These are phyloP conservation scores for Syzygium aromaticum DNA, from an alignment of 345 rosid species.

Conservation along the genomic window DNA sequence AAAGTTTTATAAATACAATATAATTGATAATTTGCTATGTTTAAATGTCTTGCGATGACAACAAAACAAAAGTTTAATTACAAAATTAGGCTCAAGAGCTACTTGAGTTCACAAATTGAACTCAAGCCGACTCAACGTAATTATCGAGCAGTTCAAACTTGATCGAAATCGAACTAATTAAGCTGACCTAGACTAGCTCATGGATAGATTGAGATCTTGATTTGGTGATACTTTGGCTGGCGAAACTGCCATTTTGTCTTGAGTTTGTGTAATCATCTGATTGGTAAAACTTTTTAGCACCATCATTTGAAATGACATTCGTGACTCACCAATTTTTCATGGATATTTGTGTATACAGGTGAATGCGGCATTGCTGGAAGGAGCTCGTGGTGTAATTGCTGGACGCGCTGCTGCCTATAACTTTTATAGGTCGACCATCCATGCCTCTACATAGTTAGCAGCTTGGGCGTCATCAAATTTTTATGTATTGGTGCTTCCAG, in stretches of 20 bases:
- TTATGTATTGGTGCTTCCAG: background rate
- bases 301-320: background rate
- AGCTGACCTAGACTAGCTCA: background rate
- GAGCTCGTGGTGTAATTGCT: conserved; percentile 92
- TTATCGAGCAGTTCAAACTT: background rate
- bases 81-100: background rate
- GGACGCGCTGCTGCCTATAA: conserved; percentile 70
- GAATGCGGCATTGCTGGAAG: conserved; percentile 62
- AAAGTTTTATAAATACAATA: background rate
- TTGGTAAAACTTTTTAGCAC: background rate
- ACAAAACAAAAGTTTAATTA: background rate
- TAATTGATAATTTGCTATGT: background rate
- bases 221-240: background rate
- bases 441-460: background rate
- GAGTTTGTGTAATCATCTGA: background rate
- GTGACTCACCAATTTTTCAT: background rate
- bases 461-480: background rate
- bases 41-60: background rate
- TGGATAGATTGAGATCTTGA: background rate
- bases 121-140: background rate
- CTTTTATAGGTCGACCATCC: background rate
- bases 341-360: no score
- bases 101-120: background rate
- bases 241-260: background rate
- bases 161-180: background rate